Evolutionary conservation across 1,139 yeast species (phyloP).

Genomic region (Candida neerlandica): DNA sequence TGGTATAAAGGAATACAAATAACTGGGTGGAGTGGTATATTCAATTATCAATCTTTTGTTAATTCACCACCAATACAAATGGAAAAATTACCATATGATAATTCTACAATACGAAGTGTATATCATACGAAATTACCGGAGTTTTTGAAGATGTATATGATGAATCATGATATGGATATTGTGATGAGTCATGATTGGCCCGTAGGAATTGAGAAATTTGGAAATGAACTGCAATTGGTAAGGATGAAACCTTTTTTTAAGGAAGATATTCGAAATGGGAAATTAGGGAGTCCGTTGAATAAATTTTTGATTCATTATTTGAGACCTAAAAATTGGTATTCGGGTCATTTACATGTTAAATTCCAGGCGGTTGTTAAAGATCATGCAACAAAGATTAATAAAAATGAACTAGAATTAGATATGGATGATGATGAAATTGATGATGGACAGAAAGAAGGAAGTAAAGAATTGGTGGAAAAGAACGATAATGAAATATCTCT

Average conservation of each 20-base stretch:
- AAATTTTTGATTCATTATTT: constrained; percentile 54
- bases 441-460: constrained; percentile 6
- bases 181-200: constrained; percentile 96
- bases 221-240: constrained; percentile 54
- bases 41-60: constrained; percentile 45
- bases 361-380: constrained; percentile 55
- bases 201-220: constrained; percentile 68
- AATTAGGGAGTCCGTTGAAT: constrained; percentile 78
- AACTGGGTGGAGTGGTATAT: constrained; percentile 86
- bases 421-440: constrained; percentile 24
- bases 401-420: constrained; percentile 32
- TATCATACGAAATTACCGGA: constrained; percentile 78
- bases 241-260: constrained; percentile 66
- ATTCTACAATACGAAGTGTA: constrained; percentile 51
- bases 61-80: constrained; percentile 23
- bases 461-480: not conserved
- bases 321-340: constrained; percentile 76
- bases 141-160: constrained; percentile 53
- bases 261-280: constrained; percentile 58
- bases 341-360: constrained; percentile 85
- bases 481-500: constrained; percentile 8
- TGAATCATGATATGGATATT: constrained; percentile 44
- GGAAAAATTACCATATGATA: constrained; percentile 54
- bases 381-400: constrained; percentile 14
- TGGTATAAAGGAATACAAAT: constrained; percentile 76